Percentiles rank a stretch among this genome's conserved stretches.
phyloP scores from a whole-genome alignment of 345 rosid species.

The Ceriops tagal region DNA sequence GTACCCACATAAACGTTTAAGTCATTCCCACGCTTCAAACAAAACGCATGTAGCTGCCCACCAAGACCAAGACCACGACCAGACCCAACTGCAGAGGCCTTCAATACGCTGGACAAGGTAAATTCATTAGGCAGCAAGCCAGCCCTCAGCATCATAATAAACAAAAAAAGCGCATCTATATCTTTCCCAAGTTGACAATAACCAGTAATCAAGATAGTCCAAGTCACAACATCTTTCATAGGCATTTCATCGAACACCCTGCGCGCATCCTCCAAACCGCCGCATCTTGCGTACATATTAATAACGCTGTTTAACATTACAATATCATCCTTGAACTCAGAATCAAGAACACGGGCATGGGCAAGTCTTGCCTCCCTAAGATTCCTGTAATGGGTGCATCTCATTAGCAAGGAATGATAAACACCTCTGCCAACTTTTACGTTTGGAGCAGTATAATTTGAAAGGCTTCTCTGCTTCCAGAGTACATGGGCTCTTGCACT shows the following conservation, averaged over 20 bases:
- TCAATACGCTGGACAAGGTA: constrained; percentile 54
- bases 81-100: constrained; percentile 45
- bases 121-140: constrained; percentile 49
- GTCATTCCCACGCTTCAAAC: not conserved
- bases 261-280: constrained; percentile 44
- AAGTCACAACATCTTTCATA: constrained; percentile 35
- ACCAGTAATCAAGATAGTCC: constrained; percentile 70
- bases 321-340: constrained; percentile 36
- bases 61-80: constrained; percentile 22
- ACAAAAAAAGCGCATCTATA: constrained; percentile 41
- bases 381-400: constrained; percentile 39
- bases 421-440: not conserved
- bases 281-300: constrained; percentile 52
- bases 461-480: too few species aligned
- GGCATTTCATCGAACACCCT: constrained; percentile 44
- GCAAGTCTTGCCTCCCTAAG: constrained; percentile 38
- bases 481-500: too few species aligned
- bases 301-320: constrained; percentile 41
- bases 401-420: constrained; percentile 30
- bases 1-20: constrained; percentile 34
- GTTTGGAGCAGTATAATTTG: too few species aligned
- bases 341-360: constrained; percentile 31
- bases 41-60: constrained; percentile 50
- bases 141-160: constrained; percentile 38
- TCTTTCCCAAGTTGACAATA: constrained; percentile 34